These are phyloP conservation scores for Leishmania aethiopica DNA, from an alignment of 208 protist species.

Conservation along the genomic window DNA sequence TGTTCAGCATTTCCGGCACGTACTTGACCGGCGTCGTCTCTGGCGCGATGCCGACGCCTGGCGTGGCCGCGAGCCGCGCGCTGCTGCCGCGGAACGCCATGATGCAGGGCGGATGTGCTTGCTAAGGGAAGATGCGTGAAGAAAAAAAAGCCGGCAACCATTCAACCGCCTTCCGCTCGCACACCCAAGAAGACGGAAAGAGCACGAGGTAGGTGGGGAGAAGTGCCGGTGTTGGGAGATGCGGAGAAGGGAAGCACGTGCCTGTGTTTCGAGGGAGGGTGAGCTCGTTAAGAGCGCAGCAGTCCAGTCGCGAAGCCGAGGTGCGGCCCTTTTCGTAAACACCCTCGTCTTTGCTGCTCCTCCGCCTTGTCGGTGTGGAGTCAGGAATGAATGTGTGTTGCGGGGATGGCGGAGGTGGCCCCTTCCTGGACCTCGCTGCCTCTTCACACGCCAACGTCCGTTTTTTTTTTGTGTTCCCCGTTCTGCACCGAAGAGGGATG, in stretches of 20 bases:
- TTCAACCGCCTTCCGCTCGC: background rate
- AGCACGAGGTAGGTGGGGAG: background rate
- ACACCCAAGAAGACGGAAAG: background rate
- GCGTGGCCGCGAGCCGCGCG: slow-evolving; percentile 56
- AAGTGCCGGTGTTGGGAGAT: background rate
- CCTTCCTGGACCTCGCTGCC: background rate
- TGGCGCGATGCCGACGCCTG: slow-evolving; percentile 84
- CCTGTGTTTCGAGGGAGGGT: background rate
- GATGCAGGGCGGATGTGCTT: background rate
- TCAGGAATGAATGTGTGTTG: background rate
- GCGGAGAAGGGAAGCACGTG: background rate
- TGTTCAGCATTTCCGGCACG: slow-evolving; percentile 88
- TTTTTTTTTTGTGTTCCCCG: background rate
- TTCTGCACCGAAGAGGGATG: background rate
- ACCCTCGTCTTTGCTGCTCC: background rate
- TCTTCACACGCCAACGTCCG: background rate
- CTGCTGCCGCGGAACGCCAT: slow-evolving; percentile 45
- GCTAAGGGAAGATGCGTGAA: background rate
- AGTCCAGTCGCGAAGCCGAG: background rate
- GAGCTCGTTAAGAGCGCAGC: background rate
- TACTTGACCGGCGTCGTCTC: slow-evolving; percentile 93
- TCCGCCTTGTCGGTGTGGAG: background rate
- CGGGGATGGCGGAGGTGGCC: background rate
- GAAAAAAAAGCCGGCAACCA: background rate
- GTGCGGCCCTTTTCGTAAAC: background rate